Evolutionary conservation across 1,284 basidiomycete species (phyloP).

Genomic region (Polyporus tsugae): DNA sequence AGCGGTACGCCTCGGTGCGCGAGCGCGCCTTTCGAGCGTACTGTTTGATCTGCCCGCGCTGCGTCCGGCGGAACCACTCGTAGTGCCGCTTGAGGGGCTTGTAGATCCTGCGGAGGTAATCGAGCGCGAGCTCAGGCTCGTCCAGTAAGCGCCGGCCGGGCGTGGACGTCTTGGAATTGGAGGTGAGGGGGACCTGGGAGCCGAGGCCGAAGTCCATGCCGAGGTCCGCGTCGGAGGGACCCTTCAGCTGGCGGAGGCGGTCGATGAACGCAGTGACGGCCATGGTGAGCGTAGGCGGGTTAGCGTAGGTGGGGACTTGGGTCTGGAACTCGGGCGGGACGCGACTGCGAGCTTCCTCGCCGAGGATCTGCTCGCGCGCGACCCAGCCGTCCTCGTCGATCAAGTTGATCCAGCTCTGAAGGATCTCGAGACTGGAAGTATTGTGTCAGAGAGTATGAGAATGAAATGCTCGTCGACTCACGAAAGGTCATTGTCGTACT

Average conservation of each 20-base stretch:
- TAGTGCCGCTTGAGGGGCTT: slow-evolving; percentile 88
- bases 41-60: slow-evolving; percentile 91
- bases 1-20: slow-evolving; percentile 90
- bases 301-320: slow-evolving; percentile 93
- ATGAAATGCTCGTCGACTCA: slow-evolving; percentile 37
- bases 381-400: slow-evolving; percentile 97
- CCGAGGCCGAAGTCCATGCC: slow-evolving; percentile 64
- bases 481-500: slow-evolving; percentile 93
- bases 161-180: slow-evolving; percentile 26
- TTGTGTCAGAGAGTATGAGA: neutral
- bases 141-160: slow-evolving; percentile 60
- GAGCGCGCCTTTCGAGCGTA: slow-evolving; percentile 85
- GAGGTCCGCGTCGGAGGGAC: slow-evolving; percentile 65
- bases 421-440: slow-evolving; percentile 76
- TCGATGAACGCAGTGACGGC: slow-evolving; percentile 89
- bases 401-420: slow-evolving; percentile 88
- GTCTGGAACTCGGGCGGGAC: slow-evolving; percentile 89
- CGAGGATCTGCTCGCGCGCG: slow-evolving; percentile 93
- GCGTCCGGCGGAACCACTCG: slow-evolving; percentile 94
- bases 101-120: slow-evolving; percentile 85
- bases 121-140: slow-evolving; percentile 65
- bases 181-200: slow-evolving; percentile 55
- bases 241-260: slow-evolving; percentile 63
- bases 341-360: slow-evolving; percentile 93
- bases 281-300: slow-evolving; percentile 93